A percentile compares a stretch with the other conserved stretches of the same genome.
Evolutionary conservation across 257 asterid genomes (phyloP).

Genomic region (Petrea volubilis): DNA sequence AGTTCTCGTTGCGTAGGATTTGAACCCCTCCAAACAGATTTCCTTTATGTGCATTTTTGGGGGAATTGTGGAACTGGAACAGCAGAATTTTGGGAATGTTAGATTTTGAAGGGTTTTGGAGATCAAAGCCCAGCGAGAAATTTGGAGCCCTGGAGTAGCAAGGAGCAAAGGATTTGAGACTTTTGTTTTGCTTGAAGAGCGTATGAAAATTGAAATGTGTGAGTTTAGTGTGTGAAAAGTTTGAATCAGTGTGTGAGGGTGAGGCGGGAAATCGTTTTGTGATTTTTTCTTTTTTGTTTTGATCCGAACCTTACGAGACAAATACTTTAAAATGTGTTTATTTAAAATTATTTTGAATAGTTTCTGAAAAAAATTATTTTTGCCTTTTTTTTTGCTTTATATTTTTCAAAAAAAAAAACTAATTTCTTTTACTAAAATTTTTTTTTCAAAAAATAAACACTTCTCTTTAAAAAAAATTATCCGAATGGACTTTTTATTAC

Average conservation of each 20-base stretch:
- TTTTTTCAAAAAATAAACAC: no score
- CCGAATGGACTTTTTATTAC: no score
- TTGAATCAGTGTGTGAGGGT: background rate
- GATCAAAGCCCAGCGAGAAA: constrained; percentile 13
- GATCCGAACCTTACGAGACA: no score
- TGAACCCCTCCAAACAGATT: constrained; percentile 91
- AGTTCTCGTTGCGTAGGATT: constrained; percentile 92
- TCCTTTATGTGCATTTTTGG: constrained; percentile 75
- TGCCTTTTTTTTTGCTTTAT: no score
- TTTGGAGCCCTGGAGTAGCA: background rate
- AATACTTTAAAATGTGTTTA: no score
- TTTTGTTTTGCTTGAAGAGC: background rate
- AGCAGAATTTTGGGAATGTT: background rate
- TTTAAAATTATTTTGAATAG: no score
- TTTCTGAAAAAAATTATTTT: no score
- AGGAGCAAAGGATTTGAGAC: background rate
- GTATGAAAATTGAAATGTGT: background rate
- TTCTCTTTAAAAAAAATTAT: no score
- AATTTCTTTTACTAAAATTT: no score
- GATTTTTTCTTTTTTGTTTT: no score
- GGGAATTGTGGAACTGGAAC: constrained; percentile 1
- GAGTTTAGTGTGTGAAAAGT: background rate
- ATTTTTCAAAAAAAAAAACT: no score
- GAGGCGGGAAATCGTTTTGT: constrained; percentile 23
- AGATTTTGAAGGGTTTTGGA: constrained; percentile 10